phyloP scores from a whole-genome alignment of 305 asterid genomes.

The Fraxinus nigra region DNA sequence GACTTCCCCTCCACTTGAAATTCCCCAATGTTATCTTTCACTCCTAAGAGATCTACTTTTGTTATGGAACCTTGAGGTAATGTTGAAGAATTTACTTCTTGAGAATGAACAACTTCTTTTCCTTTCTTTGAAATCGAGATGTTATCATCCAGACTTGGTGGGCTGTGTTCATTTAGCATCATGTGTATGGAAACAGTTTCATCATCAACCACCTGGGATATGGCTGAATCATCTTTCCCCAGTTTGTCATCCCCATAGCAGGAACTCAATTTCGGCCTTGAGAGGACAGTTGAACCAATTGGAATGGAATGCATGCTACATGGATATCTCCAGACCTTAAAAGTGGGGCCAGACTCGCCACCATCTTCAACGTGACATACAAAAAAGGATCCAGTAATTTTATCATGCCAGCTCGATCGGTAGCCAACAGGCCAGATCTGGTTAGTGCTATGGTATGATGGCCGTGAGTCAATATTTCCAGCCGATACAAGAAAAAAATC shows the following conservation, averaged over 20 bases:
- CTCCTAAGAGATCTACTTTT: constrained; percentile 28
- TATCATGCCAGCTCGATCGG: constrained; percentile 92
- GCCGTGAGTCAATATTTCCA: constrained; percentile 72
- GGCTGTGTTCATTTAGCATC: constrained; percentile 64
- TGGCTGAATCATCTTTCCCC: constrained; percentile 38
- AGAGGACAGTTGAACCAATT: constrained; percentile 62
- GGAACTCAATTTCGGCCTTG: constrained; percentile 34
- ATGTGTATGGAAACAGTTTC: constrained; percentile 61
- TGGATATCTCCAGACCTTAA: constrained; percentile 71
- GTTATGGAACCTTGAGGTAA: constrained; percentile 35
- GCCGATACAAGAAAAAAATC: constrained; percentile 77
- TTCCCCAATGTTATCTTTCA: constrained; percentile 60
- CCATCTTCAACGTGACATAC: constrained; percentile 80
- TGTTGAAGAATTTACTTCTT: constrained; percentile 36
- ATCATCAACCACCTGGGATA: constrained; percentile 51
- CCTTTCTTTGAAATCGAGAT: constrained; percentile 36
- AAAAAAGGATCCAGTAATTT: constrained; percentile 85
- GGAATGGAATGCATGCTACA: constrained; percentile 67
- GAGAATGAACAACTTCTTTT: constrained; percentile 33
- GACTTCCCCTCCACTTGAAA: constrained; percentile 73
- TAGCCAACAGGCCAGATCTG: constrained; percentile 97
- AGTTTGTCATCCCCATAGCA: constrained; percentile 36
- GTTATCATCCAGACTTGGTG: constrained; percentile 58
- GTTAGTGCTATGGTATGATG: constrained; percentile 56
- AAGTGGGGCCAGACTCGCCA: constrained; percentile 80